Percentiles rank a stretch among this genome's conserved stretches.
Conservation (phyloP, 352 stramenopile genomes). For the Phytophthora podocarpi region DNA sequence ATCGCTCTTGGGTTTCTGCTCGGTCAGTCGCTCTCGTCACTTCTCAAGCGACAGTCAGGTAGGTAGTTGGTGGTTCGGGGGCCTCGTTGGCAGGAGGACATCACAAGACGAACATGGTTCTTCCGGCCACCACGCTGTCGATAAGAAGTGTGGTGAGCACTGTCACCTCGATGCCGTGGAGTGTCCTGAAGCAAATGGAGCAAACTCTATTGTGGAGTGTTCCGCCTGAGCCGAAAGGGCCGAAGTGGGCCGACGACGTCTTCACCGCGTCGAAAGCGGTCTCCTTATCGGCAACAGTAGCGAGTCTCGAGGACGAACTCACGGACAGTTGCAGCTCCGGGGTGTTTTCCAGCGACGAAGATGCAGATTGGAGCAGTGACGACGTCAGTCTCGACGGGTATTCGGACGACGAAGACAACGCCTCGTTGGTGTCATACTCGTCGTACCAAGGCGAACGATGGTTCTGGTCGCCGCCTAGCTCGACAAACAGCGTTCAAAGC, state of each 20-base stretch:
- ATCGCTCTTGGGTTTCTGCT: too few species aligned
- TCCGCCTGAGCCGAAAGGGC: slow-evolving; percentile 28
- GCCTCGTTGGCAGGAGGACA: background rate
- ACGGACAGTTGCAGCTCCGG: slow-evolving; percentile 40
- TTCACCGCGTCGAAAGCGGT: slow-evolving; percentile 25
- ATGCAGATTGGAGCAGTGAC: slow-evolving; percentile 32
- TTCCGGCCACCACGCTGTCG: slow-evolving; percentile 13
- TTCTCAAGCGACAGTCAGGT: background rate
- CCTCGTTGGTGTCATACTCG: background rate
- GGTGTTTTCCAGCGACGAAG: slow-evolving; percentile 29
- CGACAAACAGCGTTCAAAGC: slow-evolving; percentile 23
- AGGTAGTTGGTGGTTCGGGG: background rate
- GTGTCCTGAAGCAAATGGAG: slow-evolving; percentile 28
- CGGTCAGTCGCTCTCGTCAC: slow-evolving; percentile 6
- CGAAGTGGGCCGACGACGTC: slow-evolving; percentile 35
- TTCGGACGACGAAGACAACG: slow-evolving; percentile 18
- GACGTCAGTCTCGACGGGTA: slow-evolving; percentile 26
- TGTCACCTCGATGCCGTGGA: slow-evolving; percentile 28
- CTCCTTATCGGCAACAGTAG: slow-evolving; percentile 3
- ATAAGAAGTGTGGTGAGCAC: slow-evolving; percentile 18
- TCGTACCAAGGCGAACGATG: slow-evolving; percentile 31
- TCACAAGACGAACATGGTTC: slow-evolving; percentile 14
- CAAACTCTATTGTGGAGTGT: slow-evolving; percentile 34
- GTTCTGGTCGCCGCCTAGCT: slow-evolving; percentile 34
- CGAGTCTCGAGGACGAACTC: slow-evolving; percentile 23